Base-by-base conservation (phyloP, 2,329 filamentous ascomycete species). In the Cytospora leucostoma region DNA sequence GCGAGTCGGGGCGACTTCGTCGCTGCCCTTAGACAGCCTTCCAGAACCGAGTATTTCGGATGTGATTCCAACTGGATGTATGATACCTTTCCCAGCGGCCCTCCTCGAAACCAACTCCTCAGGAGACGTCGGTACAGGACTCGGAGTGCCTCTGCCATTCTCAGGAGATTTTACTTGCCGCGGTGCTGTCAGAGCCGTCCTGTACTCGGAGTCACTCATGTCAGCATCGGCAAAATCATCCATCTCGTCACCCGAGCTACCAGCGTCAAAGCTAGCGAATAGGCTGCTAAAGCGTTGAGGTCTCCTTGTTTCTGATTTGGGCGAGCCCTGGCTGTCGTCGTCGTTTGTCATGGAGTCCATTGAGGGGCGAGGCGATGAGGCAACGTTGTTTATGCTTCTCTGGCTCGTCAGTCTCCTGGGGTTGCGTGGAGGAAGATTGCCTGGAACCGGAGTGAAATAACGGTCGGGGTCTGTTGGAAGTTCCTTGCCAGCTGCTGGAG, bases 181-280 rank as follows among this genome's bases (percentile, higher is more conserved):
- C 0, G 87, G 88, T 0, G 87, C 87, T 12, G 86, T 87, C 17
- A 90, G 77, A 2, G 85, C 85, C 6, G 88, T 90, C 63, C 83
- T 80, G 73, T 83, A 90, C 68, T 92, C 89, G 1, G 84, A 82
- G 68, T 91, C 89, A 69, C 85, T 89, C 66, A 84, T 67, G 56
- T 90, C 86, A 4, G 74, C 78, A 64, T 88, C 85, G 35, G 75
- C 79, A 73, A 88, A 88, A 34, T 89, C 86, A 49, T 88, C 86
- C 3, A 73, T 79, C 61, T 91, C 88, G 52, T 88, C 88, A n/a
- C 32, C 64, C 8, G 88, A 88, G 70, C 87, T 92, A 52, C 80
- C 82, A 13, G 85, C 86, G 54, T 94, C 91, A 68, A 96, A 95
- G 0, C 91, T 91, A 37, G 91, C 90, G 74, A 95, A 95, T n/a